These are phyloP conservation scores for Xerocomellus dryophilus DNA, from an alignment of 768 basidiomycete genomes.

Conservation along the genomic window DNA sequence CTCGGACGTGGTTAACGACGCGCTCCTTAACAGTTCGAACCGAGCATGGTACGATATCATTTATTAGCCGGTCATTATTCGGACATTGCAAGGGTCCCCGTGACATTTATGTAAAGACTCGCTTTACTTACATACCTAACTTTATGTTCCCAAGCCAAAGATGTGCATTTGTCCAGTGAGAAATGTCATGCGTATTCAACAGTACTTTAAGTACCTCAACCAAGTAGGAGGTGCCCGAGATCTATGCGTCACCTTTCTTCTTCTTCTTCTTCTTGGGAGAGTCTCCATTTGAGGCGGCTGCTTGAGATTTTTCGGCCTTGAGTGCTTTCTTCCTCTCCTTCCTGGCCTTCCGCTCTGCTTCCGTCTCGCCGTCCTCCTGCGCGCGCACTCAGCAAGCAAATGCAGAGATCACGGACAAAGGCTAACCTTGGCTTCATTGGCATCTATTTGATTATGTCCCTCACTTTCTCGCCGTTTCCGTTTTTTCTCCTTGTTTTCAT, in stretches of 20 bases:
- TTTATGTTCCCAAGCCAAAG: background rate
- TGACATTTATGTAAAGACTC: background rate
- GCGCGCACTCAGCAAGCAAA: constrained; percentile 5
- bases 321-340: constrained; percentile 77
- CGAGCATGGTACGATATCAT: background rate
- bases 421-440: constrained; percentile 41
- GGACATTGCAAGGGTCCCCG: too few species aligned
- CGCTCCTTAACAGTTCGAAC: background rate
- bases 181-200: constrained; percentile 1
- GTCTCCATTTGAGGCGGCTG: constrained; percentile 39
- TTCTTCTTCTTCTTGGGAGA: constrained; percentile 46
- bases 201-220: background rate
- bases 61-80: too few species aligned
- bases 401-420: constrained; percentile 7
- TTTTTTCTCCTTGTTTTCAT: constrained; percentile 40
- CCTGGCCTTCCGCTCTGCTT: constrained; percentile 78
- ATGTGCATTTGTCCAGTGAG: background rate
- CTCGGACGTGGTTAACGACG: background rate
- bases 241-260: constrained; percentile 34
- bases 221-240: background rate
- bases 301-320: constrained; percentile 70
- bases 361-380: constrained; percentile 60
- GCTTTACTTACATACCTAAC: too few species aligned
- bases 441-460: constrained; percentile 42
- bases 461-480: constrained; percentile 57